Evolutionary conservation across 345 rosid species (phyloP).

Genomic region (Salix suchowensis): DNA sequence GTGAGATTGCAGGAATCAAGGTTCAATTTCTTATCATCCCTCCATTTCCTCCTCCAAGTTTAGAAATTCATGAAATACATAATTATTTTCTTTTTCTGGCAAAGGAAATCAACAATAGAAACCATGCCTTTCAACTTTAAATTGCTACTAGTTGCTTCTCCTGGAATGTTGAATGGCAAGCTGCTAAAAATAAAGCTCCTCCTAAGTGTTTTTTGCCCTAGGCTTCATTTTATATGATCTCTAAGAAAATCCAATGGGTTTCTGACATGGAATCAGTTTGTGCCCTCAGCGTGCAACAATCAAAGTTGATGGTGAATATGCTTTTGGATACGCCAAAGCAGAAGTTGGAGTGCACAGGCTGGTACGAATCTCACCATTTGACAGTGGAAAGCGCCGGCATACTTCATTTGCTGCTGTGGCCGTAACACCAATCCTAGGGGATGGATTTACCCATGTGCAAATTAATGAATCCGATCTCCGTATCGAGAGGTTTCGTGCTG

Average conservation of each 20-base stretch:
- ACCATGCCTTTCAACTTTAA: background rate
- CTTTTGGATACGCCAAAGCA: conserved; percentile 95
- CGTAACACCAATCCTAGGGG: conserved; percentile 78
- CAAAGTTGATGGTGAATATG: conserved; percentile 85
- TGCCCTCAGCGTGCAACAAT: conserved; percentile 83
- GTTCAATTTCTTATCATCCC: conserved; percentile 36
- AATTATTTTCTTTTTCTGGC: background rate
- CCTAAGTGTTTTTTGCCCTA: background rate
- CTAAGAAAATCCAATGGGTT: background rate
- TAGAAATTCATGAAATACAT: background rate
- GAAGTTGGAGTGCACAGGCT: conserved; percentile 97
- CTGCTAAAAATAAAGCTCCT: background rate
- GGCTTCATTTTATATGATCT: background rate
- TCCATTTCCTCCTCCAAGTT: background rate
- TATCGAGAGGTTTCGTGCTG: conserved; percentile 81
- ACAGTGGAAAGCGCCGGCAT: conserved; percentile 81
- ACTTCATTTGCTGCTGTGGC: conserved; percentile 99
- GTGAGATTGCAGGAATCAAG: conserved; percentile 95
- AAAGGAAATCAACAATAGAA: background rate
- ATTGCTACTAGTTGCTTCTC: background rate
- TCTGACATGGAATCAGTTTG: conserved; percentile 4
- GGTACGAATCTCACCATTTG: conserved; percentile 93
- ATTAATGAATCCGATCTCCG: conserved; percentile 88
- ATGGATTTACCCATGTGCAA: conserved; percentile 68
- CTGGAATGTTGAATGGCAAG: background rate